These are phyloP conservation scores for Kuraishia hungarica DNA, from an alignment of 805 yeast species.

Conservation along the genomic window DNA sequence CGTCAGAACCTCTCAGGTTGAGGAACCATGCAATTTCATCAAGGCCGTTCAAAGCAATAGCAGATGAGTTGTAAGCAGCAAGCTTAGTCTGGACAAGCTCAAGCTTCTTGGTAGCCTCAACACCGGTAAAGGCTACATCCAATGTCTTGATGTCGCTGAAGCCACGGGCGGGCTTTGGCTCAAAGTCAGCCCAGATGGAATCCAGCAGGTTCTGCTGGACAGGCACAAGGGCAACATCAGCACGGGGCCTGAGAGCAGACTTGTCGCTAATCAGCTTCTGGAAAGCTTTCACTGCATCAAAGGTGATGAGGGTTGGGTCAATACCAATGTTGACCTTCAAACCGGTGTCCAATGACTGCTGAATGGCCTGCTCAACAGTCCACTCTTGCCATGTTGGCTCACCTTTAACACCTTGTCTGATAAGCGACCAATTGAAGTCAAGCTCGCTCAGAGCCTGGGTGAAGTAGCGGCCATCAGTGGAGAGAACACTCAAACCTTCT, in stretches of 20 bases:
- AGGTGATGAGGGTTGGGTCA: constrained; percentile 42
- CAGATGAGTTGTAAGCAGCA: constrained; percentile 18
- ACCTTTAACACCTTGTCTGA: constrained; percentile 41
- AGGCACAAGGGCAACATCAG: constrained; percentile 32
- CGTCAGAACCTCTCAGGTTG: constrained; percentile 53
- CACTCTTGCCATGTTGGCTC: constrained; percentile 53
- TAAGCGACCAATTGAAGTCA: constrained; percentile 51
- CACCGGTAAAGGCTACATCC: constrained; percentile 55
- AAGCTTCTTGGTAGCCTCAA: constrained; percentile 49
- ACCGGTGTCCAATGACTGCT: constrained; percentile 38
- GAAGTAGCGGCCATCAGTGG: constrained; percentile 57
- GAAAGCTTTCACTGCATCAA: constrained; percentile 23
- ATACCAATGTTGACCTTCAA: constrained; percentile 25
- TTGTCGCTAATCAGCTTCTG: constrained; percentile 20
- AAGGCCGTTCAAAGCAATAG: constrained; percentile 28
- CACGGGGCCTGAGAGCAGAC: constrained; percentile 15
- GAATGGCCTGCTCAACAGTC: constrained; percentile 42
- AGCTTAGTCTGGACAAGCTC: constrained; percentile 31
- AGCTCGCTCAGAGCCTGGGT: constrained; percentile 49
- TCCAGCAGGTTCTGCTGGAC: constrained; percentile 40
- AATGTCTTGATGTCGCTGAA: constrained; percentile 41
- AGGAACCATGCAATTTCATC: constrained; percentile 48
- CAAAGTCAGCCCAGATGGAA: constrained; percentile 43
- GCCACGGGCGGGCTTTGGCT: constrained; percentile 52
- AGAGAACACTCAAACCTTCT: constrained; percentile 46